phyloP scores from a whole-genome alignment of 176 grass and related monocot species.

The Calamus simplicifolius region DNA sequence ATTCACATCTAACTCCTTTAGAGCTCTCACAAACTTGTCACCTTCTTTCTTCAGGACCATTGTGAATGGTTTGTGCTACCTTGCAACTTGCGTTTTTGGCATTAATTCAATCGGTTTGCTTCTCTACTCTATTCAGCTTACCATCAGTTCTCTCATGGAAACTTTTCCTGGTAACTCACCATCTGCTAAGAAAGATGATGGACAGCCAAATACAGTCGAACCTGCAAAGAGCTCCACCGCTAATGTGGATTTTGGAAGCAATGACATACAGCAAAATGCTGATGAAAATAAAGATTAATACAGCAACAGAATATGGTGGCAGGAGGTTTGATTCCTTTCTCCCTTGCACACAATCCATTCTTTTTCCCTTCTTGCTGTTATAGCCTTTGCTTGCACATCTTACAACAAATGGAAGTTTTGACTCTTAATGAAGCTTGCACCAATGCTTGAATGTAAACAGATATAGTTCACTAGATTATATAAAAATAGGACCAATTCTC shows the following conservation, averaged over 20 bases:
- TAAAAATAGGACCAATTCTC: no score
- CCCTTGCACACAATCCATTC: no score
- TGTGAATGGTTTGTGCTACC: conserved; percentile 77
- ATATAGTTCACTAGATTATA: no score
- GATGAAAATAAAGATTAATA: conserved; percentile 36
- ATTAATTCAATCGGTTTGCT: conserved; percentile 66
- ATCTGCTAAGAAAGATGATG: conserved; percentile 28
- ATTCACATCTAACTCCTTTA: conserved; percentile 1
- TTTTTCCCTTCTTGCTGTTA: no score
- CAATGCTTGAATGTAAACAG: no score
- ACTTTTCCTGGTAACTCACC: conserved; percentile 2
- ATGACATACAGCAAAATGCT: conserved; percentile 39
- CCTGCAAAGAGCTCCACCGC: conserved; percentile 31
- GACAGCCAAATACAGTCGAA: conserved; percentile 27
- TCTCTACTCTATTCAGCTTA: conserved; percentile 69
- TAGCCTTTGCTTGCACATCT: no score
- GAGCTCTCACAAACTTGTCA: background rate
- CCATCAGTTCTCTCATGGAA: background rate
- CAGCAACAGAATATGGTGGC: no score
- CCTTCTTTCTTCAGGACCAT: conserved; percentile 59
- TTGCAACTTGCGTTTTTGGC: conserved; percentile 92
- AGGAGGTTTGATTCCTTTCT: no score
- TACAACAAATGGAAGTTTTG: no score
- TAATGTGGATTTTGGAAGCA: conserved; percentile 29
- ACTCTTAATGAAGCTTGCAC: no score